Percentiles rank a stretch among this genome's conserved stretches.
These are phyloP conservation scores for Linnemannia hyalina DNA, from an alignment of 192 early-diverging fungal species.

Conservation along the genomic window DNA sequence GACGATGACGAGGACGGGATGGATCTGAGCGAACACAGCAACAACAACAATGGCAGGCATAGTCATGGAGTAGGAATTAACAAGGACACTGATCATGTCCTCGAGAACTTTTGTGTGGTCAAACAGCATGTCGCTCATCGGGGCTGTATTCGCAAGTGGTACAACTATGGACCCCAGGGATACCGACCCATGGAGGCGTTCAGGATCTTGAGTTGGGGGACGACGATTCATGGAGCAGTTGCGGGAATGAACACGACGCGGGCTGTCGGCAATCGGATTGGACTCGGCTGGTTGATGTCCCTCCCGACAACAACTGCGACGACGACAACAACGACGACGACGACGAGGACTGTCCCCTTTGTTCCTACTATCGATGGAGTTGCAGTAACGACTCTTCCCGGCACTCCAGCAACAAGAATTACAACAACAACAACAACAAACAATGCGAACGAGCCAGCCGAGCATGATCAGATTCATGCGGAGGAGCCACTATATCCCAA, in stretches of 20 bases:
- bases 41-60: not conserved
- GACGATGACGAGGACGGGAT: conserved; percentile 37
- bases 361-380: not conserved
- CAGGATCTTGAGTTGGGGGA: conserved; percentile 41
- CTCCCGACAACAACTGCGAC: not conserved
- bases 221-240: conserved; percentile 41
- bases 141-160: conserved; percentile 56
- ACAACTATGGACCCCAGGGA: conserved; percentile 52
- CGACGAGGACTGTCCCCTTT: conserved; percentile 12
- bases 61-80: conserved; percentile 10
- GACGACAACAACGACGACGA: not conserved
- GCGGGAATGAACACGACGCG: conserved; percentile 31
- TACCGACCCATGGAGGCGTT: conserved; percentile 55
- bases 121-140: conserved; percentile 53
- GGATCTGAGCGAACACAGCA: conserved; percentile 23
- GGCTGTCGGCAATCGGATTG: conserved; percentile 22
- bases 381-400: not conserved
- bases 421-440: conserved; percentile 11
- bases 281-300: conserved; percentile 40
- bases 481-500: not conserved
- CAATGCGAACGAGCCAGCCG: conserved; percentile 2
- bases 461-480: not conserved
- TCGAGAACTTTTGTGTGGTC: conserved; percentile 53
- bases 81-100: conserved; percentile 45
- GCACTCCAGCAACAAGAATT: not conserved